These are phyloP conservation scores for Cyberlindnera sargentensis DNA, from an alignment of 805 yeast species.

Conservation along the genomic window DNA sequence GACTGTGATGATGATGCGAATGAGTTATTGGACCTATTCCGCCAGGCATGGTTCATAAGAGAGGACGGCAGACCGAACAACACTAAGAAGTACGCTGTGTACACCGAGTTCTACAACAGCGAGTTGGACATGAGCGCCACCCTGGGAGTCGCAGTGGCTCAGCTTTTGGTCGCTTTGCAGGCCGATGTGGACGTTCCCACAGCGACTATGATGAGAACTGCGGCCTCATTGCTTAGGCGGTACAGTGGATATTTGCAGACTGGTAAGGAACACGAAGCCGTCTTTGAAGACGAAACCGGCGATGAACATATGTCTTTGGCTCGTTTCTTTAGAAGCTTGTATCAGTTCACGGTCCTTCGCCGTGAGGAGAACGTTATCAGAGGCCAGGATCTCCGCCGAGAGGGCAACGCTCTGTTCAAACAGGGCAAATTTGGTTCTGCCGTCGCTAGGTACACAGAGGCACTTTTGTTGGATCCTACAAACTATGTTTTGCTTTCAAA, in stretches of 20 bases:
- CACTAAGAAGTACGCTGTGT: neutral
- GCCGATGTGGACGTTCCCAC: conserved; percentile 1
- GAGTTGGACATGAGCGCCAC: conserved; percentile 14
- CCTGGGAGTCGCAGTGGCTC: conserved; percentile 13
- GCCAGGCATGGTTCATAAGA: conserved; percentile 11
- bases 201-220: conserved; percentile 2
- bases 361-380: conserved; percentile 1
- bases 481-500: conserved; percentile 30
- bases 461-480: conserved; percentile 26
- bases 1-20: neutral
- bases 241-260: conserved; percentile 11
- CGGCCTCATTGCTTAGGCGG: conserved; percentile 6
- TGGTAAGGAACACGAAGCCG: conserved; percentile 5
- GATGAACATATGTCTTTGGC: conserved; percentile 11
- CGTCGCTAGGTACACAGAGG: conserved; percentile 31
- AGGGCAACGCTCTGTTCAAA: conserved; percentile 15
- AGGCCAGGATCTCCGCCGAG: conserved; percentile 10
- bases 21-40: conserved; percentile 2
- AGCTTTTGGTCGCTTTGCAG: conserved; percentile 6
- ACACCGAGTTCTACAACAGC: conserved; percentile 9
- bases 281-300: conserved; percentile 12
- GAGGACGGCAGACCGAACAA: conserved; percentile 7
- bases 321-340: conserved; percentile 10
- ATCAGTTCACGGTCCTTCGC: conserved; percentile 4
- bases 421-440: conserved; percentile 23